Percentiles rank a stretch among this genome's conserved stretches.
phyloP scores from a whole-genome alignment of 805 yeast species.

The Wilhelminamyces savonicus region DNA sequence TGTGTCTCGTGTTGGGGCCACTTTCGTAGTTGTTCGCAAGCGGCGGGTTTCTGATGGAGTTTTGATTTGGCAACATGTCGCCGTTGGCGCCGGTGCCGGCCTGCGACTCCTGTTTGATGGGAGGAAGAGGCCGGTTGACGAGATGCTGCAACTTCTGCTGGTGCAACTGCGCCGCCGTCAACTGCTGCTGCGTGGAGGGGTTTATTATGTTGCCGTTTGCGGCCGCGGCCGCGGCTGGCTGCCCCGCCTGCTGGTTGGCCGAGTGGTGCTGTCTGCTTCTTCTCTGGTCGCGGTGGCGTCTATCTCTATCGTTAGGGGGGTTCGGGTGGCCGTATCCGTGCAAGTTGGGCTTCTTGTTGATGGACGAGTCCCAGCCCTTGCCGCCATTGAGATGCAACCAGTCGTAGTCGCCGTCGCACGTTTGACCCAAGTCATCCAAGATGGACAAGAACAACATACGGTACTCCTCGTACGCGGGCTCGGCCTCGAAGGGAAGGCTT shows the following conservation, averaged over 20 bases:
- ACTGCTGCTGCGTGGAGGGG: conserved; percentile 21
- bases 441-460: conserved; percentile 55
- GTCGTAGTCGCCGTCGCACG: conserved; percentile 66
- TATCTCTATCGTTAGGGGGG: conserved; percentile 44
- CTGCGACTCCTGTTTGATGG: conserved; percentile 37
- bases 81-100: conserved; percentile 8
- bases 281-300: conserved; percentile 42
- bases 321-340: conserved; percentile 78
- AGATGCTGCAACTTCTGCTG: conserved; percentile 44
- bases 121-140: conserved; percentile 43
- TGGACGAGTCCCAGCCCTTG: conserved; percentile 72
- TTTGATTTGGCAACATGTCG: conserved; percentile 16
- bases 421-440: conserved; percentile 50
- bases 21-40: conserved; percentile 9
- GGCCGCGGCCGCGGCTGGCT: neutral
- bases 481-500: conserved; percentile 83
- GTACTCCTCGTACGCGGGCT: conserved; percentile 84
- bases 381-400: conserved; percentile 80
- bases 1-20: conserved; percentile 8
- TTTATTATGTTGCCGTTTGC: conserved; percentile 4
- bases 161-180: conserved; percentile 41
- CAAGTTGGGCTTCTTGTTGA: conserved; percentile 71
- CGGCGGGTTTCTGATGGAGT: conserved; percentile 15
- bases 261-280: conserved; percentile 33
- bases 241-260: conserved; percentile 6